phyloP scores from a whole-genome alignment of 169 alveolate species.

The Theileria parva region DNA sequence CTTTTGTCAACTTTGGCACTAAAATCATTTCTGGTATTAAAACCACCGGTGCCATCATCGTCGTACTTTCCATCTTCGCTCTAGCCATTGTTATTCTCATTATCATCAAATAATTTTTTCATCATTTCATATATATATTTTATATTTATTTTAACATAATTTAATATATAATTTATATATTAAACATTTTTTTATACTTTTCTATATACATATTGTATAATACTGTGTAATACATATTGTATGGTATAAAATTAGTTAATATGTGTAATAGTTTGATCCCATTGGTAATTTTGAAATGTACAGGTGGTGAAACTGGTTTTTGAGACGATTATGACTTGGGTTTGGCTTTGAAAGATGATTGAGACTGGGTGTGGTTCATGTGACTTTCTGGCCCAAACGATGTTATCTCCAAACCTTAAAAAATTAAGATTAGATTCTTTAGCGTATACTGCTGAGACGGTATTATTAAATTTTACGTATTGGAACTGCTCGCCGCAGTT shows the following conservation, averaged over 20 bases:
- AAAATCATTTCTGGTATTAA: slow-evolving; percentile 77
- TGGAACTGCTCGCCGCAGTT: not conserved
- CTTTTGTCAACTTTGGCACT: slow-evolving; percentile 76
- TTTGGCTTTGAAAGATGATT: not conserved
- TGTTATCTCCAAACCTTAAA: not conserved
- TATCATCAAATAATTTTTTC: slow-evolving; percentile 39
- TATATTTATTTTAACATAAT: too few relatives aligned
- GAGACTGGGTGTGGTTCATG: not conserved
- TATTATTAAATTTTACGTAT: not conserved
- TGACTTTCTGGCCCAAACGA: not conserved
- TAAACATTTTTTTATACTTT: too few relatives aligned
- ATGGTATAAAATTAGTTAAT: not conserved
- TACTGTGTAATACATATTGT: too few relatives aligned
- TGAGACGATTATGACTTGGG: not conserved
- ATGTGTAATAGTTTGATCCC: not conserved
- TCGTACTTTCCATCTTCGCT: slow-evolving; percentile 52
- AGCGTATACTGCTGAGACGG: not conserved
- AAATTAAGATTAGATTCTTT: not conserved
- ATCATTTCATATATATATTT: too few relatives aligned
- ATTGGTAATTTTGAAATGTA: not conserved
- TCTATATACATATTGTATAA: too few relatives aligned
- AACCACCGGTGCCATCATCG: slow-evolving; percentile 68
- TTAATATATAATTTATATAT: too few relatives aligned
- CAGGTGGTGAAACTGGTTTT: not conserved
- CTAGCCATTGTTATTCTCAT: slow-evolving; percentile 38